Percentiles rank a stretch among this genome's conserved stretches.
These are phyloP conservation scores for Phaffia tasmanica DNA, from an alignment of 768 basidiomycete genomes.

Conservation along the genomic window DNA sequence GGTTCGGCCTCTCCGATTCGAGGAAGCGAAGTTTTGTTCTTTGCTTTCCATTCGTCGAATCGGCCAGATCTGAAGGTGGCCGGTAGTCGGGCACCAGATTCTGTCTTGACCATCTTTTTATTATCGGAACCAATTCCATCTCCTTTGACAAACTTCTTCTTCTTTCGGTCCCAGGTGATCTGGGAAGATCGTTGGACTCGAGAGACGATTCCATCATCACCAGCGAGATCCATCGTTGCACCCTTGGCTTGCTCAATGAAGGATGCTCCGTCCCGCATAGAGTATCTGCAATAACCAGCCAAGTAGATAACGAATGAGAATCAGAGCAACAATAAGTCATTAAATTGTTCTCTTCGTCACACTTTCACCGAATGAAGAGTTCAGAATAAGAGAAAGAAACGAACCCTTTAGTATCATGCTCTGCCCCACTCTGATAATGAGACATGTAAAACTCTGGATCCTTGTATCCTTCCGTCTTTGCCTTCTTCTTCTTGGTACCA, in stretches of 20 bases:
- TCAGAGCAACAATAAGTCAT: background rate
- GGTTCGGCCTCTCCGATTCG: constrained; percentile 71
- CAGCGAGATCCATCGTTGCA: constrained; percentile 69
- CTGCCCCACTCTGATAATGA: constrained; percentile 74
- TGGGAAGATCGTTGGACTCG: constrained; percentile 44
- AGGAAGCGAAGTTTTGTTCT: constrained; percentile 60
- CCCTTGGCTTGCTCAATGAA: constrained; percentile 73
- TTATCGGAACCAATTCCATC: constrained; percentile 80
- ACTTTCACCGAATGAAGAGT: background rate
- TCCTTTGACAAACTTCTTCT: constrained; percentile 83
- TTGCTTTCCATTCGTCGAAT: constrained; percentile 89
- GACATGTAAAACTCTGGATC: constrained; percentile 77
- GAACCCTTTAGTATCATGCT: constrained; percentile 74
- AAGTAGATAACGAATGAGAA: constrained; percentile 1
- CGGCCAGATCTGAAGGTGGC: constrained; percentile 85
- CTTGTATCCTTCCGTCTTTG: constrained; percentile 36
- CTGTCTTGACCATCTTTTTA: constrained; percentile 82
- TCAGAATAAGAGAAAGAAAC: constrained; percentile 29
- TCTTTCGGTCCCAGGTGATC: constrained; percentile 88
- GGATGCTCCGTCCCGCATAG: constrained; percentile 70
- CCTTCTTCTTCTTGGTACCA: constrained; percentile 45
- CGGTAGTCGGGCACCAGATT: constrained; percentile 80
- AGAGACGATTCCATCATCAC: constrained; percentile 57
- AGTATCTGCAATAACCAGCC: constrained; percentile 52
- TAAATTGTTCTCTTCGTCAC: background rate